These are phyloP conservation scores for Copromyces sp. DNA, from an alignment of 495 filamentous ascomycete species.

Conservation along the genomic window DNA sequence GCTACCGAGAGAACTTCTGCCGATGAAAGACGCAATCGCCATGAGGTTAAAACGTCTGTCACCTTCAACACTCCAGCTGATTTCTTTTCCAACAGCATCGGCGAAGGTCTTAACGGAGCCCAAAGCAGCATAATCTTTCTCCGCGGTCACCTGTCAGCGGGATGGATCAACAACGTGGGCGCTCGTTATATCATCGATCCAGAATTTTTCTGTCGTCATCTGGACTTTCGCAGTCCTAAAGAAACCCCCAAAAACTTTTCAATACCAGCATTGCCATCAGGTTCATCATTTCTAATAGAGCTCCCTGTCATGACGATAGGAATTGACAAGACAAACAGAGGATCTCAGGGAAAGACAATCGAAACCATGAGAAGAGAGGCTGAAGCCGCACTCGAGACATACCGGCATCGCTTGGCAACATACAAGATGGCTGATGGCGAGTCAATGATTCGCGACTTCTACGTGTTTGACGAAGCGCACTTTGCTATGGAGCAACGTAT, in stretches of 20 bases:
- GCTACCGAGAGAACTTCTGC: neutral
- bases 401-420: neutral
- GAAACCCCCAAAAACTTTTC: neutral
- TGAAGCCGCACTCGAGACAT: neutral
- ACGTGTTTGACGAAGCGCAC: constrained; percentile 6
- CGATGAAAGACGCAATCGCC: neutral
- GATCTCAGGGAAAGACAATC: neutral
- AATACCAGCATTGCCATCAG: neutral
- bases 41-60: neutral
- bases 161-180: neutral
- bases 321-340: neutral
- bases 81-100: neutral
- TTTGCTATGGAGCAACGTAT: constrained; percentile 21
- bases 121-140: neutral
- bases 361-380: neutral
- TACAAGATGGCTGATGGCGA: constrained; percentile 10
- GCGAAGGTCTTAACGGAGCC: neutral
- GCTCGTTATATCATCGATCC: constrained; percentile 1
- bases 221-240: neutral
- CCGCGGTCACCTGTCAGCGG: neutral
- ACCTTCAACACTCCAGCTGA: neutral
- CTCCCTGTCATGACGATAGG: neutral
- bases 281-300: neutral
- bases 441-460: constrained; percentile 17
- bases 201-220: constrained; percentile 2